Conservation (phyloP, 306 rosid genomes). For the Dalbergia cultrata region DNA sequence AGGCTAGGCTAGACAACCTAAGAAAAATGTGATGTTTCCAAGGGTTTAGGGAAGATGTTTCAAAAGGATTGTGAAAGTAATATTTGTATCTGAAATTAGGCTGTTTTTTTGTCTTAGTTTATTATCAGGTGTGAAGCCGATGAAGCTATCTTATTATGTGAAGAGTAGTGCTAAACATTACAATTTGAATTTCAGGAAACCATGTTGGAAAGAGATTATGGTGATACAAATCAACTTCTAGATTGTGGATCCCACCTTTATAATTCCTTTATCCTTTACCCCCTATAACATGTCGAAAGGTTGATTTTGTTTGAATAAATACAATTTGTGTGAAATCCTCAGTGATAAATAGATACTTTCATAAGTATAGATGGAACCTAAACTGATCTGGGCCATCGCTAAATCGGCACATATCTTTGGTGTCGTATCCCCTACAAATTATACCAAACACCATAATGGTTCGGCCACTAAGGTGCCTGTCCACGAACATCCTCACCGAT, state of each 20-base stretch:
- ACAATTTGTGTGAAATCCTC: not conserved
- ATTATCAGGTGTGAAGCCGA: constrained; percentile 1
- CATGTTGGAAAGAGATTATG: too few relatives aligned
- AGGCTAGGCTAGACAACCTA: constrained; percentile 58
- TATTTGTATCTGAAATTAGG: constrained; percentile 12
- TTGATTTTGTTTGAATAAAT: not conserved
- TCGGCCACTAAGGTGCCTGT: too few relatives aligned
- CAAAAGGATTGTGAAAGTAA: constrained; percentile 30
- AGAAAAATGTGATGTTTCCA: constrained; percentile 47
- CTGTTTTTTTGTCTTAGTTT: constrained; percentile 25
- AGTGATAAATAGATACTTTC: not conserved
- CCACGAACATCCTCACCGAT: too few relatives aligned
- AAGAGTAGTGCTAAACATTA: constrained; percentile 28
- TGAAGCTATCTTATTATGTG: constrained; percentile 21
- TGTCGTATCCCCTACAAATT: too few relatives aligned
- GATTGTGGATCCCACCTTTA: constrained; percentile 1
- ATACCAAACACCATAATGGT: too few relatives aligned
- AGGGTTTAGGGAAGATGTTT: constrained; percentile 1
- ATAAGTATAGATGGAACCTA: not conserved
- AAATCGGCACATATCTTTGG: too few relatives aligned
- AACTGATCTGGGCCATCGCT: accelerated
- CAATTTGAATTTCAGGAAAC: constrained; percentile 19
- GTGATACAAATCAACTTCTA: not conserved
- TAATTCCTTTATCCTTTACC: not conserved
- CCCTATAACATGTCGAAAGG: not conserved